Evolutionary conservation across 1,284 basidiomycete species (phyloP), one percentile per base, ranked within the genome.

Genomic region (Papiliotrema laurentii): DNA sequence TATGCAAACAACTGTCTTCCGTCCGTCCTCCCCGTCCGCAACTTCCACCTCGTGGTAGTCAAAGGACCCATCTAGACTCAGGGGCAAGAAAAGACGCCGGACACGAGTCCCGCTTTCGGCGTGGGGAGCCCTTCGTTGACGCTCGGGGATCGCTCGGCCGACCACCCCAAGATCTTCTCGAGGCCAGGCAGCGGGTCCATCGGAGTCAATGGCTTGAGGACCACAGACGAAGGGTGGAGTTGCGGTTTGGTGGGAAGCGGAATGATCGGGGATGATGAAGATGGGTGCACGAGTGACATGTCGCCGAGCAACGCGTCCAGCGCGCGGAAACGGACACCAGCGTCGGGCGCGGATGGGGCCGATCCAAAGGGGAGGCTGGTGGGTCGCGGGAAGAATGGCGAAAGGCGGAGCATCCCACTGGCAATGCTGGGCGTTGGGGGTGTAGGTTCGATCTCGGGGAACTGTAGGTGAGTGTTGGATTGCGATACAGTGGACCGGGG

Each of bases 371-470:
- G n/a, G 25, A 3, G 41, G 28, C 41, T 10, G 19, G 26, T 38
- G 6, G 37, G 11, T 26, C 22, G 13, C 9, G 40, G 9, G 21
- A 30, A 27, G 40, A 51, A 30, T 25, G 49, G 49, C 14, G 49
- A 46, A 25, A 42, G 34, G 13, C 43, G 36, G 2, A 51, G 19
- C 28, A 34, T 28, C 2, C 31, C 19, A 31, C 47, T 42, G n/a
- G 42, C 26, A 24, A 51, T 34, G 21, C 43, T 45, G 5, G 49
- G 49, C 22, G 49, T 43, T 21, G 49, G 49, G n/a, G 44, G 43
- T 19, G 43, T 51, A 18, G 49, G 49, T 5, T 46, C 39, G 28
- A 51, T 51, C 25, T 45, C 49, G 18, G 49, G 49, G 10, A 42
- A 24, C 30, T 33, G 16, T 18, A 24, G 19, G 16, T 43, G 9